A percentile compares a stretch with the other conserved stretches of the same genome.
phyloP scores from a whole-genome alignment of 257 asterid species.

The Haberlea rhodopensis region DNA sequence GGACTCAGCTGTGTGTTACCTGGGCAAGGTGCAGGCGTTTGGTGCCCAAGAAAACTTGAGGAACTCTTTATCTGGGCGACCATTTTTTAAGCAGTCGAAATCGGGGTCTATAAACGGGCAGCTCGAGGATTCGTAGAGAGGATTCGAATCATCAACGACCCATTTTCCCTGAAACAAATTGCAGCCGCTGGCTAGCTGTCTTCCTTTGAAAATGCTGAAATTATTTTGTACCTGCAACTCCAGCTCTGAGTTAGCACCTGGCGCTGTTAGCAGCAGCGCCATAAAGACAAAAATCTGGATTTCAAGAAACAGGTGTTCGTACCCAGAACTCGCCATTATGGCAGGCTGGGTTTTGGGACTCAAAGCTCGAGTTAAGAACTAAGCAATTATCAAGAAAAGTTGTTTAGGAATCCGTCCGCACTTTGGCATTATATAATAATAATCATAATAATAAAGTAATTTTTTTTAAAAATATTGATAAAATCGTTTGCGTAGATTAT shows the following conservation, averaged over 20 bases:
- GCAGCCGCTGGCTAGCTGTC: conserved; percentile 39
- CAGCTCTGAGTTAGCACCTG: conserved; percentile 16
- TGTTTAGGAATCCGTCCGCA: conserved; percentile 8
- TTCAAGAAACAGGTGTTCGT: conserved; percentile 14
- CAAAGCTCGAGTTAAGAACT: conserved; percentile 19
- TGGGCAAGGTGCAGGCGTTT: conserved; percentile 53
- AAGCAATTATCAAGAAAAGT: conserved; percentile 17
- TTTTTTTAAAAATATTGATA: no score
- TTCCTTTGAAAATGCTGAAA: conserved; percentile 19
- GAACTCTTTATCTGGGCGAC: conserved; percentile 61
- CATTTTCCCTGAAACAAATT: conserved; percentile 62
- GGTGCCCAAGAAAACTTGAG: conserved; percentile 70
- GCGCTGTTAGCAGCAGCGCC: conserved; percentile 5
- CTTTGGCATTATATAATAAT: conserved; percentile 21
- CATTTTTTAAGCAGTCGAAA: conserved; percentile 59
- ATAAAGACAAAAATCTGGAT: conserved; percentile 16
- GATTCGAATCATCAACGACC: conserved; percentile 50
- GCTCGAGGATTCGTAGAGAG: conserved; percentile 43
- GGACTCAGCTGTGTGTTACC: no score
- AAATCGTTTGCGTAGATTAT: no score
- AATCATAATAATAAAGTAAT: neutral
- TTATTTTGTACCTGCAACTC: conserved; percentile 17
- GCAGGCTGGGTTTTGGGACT: conserved; percentile 4
- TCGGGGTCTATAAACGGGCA: conserved; percentile 74
- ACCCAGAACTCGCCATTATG: conserved; percentile 23